These are phyloP conservation scores for Yarrowia sp. DNA, from an alignment of 805 yeast genomes.

Conservation along the genomic window DNA sequence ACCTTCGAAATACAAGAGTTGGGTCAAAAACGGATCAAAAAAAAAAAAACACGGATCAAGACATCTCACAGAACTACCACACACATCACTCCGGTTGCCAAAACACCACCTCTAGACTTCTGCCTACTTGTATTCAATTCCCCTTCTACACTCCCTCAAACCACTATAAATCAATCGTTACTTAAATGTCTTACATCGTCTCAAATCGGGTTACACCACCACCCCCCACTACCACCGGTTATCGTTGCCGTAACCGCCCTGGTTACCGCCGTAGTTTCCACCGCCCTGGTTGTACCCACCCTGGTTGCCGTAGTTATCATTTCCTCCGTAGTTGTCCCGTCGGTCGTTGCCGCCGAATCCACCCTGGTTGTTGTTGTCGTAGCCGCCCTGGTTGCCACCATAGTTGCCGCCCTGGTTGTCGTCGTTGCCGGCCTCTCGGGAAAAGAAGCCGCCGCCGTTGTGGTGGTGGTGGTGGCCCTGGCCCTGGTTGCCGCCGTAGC, in stretches of 20 bases:
- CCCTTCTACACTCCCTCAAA: too few species aligned
- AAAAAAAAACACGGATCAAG: too few species aligned
- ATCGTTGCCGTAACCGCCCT: conserved; percentile 17
- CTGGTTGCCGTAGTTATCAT: background rate
- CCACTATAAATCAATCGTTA: too few species aligned
- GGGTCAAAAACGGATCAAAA: too few species aligned
- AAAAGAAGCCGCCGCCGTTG: conserved; percentile 28
- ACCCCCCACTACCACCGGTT: conserved; percentile 7
- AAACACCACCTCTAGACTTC: too few species aligned
- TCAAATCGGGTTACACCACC: too few species aligned
- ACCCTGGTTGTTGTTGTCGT: background rate
- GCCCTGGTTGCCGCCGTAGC: conserved; percentile 21
- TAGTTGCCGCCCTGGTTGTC: background rate
- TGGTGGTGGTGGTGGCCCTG: conserved; percentile 3
- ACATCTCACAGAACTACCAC: too few species aligned
- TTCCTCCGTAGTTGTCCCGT: conserved; percentile 10
- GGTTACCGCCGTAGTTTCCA: background rate
- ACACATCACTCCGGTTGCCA: too few species aligned
- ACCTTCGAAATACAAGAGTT: too few species aligned
- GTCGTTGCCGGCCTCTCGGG: conserved; percentile 11
- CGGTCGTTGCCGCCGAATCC: background rate
- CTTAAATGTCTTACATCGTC: too few species aligned
- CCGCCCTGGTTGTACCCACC: conserved; percentile 25
- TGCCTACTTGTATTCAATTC: too few species aligned
- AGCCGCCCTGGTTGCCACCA: background rate